Evolutionary conservation across 441 rosid genomes (phyloP).

Genomic region (Syzygium syzygioides): DNA sequence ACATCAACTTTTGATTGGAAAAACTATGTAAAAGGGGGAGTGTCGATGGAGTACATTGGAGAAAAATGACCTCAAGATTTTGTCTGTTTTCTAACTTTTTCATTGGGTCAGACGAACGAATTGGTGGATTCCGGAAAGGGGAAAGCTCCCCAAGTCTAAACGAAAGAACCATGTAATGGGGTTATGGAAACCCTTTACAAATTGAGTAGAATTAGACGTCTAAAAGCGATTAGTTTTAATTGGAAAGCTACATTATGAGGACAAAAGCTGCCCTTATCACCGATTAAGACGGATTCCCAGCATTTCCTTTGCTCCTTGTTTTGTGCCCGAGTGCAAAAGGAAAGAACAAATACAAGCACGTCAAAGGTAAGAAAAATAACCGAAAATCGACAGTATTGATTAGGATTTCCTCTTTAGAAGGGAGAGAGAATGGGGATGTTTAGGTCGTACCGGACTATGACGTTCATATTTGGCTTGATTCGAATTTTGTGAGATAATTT

Average conservation of each 20-base stretch:
- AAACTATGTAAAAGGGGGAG: not conserved
- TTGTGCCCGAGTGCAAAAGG: not conserved
- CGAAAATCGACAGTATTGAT: not conserved
- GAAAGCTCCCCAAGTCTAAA: not conserved
- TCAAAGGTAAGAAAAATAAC: not conserved
- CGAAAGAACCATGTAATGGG: rapidly evolving
- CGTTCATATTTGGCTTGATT: rapidly evolving
- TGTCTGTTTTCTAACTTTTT: not conserved
- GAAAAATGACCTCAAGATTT: not conserved
- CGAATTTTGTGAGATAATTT: not conserved
- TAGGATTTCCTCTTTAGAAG: not conserved
- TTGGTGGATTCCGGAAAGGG: not conserved
- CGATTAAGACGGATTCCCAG: not conserved
- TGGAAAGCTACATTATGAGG: not conserved
- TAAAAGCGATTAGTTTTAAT: not conserved
- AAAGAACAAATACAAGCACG: not conserved
- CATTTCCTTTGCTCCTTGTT: not conserved
- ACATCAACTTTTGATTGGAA: not conserved
- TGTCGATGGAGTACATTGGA: not conserved
- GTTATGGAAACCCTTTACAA: not conserved
- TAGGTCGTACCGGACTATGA: not conserved
- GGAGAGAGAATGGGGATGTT: not conserved
- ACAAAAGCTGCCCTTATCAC: not conserved
- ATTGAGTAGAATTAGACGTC: not conserved
- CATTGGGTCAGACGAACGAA: not conserved